Base-by-base conservation (phyloP, 345 rosid species). In the Hibiscus mutabilis region DNA sequence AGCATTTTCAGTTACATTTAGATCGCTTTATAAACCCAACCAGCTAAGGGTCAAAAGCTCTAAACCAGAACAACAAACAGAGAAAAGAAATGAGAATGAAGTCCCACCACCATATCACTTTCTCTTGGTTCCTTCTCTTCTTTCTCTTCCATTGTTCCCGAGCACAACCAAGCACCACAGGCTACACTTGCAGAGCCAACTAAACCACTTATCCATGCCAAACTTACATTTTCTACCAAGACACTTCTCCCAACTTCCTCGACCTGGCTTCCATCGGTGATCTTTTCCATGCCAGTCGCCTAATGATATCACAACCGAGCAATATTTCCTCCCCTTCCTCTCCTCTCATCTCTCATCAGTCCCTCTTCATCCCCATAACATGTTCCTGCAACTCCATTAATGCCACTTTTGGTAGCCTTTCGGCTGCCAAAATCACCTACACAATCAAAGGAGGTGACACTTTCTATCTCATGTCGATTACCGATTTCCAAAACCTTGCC, bases 251-350 rank as follows among this genome's bases (percentile, higher is more conserved):
- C 1, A 60, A 82, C 73, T 80, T 77, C 67, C 84, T 83, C 35
- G 88, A 89, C 72, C 78, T 84, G 46, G 88, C 86, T 59, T 80
- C 91, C 25, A 74, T 87, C 51, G 91, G 77, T 8, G 91, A 89
- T 63, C 89, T 89, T 66, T 89, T 89, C 75, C 76, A 80, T 3
- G 80, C 82, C 64, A 89, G 90, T 79, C 83, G 88, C 56, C 82
- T 64, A 35, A 83, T 82, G 91, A 84, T 89, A 46, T 77, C 91
- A 16, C 72, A 83, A 7, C 85, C 91, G 6, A 87, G 88, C 73
- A 89, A 89, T 75, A 83, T 89, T 60, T 81, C 94, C 24, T 73
- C 84, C 69, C 81, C 85, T 2, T 37, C 89, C 9, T 69, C 88
- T 3, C 73, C 88, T 22, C 86, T 89, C 15, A 18, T 74, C 51